These are phyloP conservation scores for Raphanus hybrid DNA, from an alignment of 441 rosid genomes.

Conservation along the genomic window DNA sequence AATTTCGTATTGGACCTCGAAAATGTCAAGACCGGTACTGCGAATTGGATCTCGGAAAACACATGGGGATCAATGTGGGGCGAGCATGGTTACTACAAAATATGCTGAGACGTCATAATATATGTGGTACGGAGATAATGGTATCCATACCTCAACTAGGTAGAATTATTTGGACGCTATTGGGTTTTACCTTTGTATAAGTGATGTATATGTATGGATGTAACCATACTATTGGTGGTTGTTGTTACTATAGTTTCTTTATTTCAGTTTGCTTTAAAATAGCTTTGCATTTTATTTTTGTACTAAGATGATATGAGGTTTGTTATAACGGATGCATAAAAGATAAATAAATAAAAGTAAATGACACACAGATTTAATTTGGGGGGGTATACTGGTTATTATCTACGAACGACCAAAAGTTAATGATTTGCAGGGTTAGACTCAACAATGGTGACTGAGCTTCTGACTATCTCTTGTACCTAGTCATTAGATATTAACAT, in stretches of 20 bases:
- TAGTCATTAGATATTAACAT: neutral
- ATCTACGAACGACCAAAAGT: neutral
- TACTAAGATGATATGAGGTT: conserved; percentile 2
- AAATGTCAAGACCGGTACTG: no score
- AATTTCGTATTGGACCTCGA: no score
- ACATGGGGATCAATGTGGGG: conserved; percentile 81
- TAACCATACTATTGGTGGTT: conserved; percentile 18
- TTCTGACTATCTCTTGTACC: neutral
- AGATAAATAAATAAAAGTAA: neutral
- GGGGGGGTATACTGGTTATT: neutral
- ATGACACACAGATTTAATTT: neutral
- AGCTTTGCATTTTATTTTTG: neutral
- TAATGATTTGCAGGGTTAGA: neutral
- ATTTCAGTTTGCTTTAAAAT: neutral
- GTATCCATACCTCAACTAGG: conserved; percentile 56
- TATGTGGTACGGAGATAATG: conserved; percentile 76
- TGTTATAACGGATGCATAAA: neutral
- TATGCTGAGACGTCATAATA: conserved; percentile 63
- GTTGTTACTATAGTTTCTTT: conserved; percentile 9
- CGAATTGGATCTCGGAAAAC: conserved; percentile 78
- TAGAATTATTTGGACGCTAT: conserved; percentile 36
- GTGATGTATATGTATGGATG: conserved; percentile 16
- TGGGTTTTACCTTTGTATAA: conserved; percentile 1
- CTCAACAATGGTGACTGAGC: neutral
- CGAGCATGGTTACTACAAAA: conserved; percentile 70